These are phyloP conservation scores for Cyclocybe aegerita DNA, from an alignment of 768 basidiomycete species.

Conservation along the genomic window DNA sequence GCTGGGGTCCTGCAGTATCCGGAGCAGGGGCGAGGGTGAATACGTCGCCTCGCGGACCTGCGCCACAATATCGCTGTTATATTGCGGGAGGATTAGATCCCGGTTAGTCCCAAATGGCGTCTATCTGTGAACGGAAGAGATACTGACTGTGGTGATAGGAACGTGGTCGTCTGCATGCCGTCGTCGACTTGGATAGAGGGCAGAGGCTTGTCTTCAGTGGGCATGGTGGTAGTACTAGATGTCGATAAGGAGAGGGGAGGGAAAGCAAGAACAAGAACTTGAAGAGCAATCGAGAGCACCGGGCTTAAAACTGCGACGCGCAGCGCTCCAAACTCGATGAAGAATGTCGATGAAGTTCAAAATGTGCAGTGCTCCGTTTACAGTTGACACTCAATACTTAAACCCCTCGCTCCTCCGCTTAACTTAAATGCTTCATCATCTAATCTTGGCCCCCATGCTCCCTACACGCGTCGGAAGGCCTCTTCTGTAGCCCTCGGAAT, in stretches of 20 bases:
- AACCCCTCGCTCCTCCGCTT: too few species aligned
- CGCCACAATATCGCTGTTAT: constrained; percentile 15
- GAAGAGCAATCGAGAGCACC: too few species aligned
- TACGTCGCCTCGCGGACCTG: constrained; percentile 23
- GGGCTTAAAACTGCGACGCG: too few species aligned
- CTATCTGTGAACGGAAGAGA: not conserved
- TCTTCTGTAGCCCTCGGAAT: too few species aligned
- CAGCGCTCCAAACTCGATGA: too few species aligned
- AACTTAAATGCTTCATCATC: too few species aligned
- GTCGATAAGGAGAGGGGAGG: not conserved
- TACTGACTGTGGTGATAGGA: constrained; percentile 5
- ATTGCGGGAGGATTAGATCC: not conserved
- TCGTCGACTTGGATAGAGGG: constrained; percentile 12
- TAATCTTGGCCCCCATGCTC: too few species aligned
- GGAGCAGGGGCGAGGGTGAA: constrained; percentile 22
- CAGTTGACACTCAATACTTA: too few species aligned
- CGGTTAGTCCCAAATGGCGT: not conserved
- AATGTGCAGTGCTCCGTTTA: too few species aligned
- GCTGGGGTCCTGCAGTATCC: constrained; percentile 21
- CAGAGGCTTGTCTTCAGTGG: constrained; percentile 18
- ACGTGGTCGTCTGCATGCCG: not conserved
- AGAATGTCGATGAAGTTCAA: too few species aligned
- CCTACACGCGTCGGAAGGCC: too few species aligned
- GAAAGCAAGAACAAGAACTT: too few species aligned
- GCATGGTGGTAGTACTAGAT: constrained; percentile 11